Evolutionary conservation across 2,329 filamentous ascomycete species (phyloP).

Genomic region (Intubia oerlemansii): DNA sequence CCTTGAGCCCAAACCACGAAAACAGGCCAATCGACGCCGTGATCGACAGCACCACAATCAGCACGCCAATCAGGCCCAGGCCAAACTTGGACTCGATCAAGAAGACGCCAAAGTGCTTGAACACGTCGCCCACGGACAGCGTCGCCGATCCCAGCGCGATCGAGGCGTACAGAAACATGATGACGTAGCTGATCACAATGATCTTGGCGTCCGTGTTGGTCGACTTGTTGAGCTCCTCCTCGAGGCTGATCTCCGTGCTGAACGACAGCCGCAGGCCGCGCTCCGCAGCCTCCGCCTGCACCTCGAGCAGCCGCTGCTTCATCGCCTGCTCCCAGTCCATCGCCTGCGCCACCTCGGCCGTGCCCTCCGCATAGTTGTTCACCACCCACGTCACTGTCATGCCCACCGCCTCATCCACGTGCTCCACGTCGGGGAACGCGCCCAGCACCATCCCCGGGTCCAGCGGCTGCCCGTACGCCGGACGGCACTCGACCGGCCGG

Average conservation of each 20-base stretch:
- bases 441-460: conserved; percentile 73
- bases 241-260: conserved; percentile 83
- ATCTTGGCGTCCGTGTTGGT: conserved; percentile 98
- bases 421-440: conserved; percentile 43
- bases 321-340: conserved; percentile 80
- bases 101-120: conserved; percentile 63
- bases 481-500: conserved; percentile 67
- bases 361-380: conserved; percentile 61
- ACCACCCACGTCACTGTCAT: conserved; percentile 91
- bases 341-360: conserved; percentile 45
- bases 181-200: conserved; percentile 84
- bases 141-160: conserved; percentile 78
- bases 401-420: conserved; percentile 53
- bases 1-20: conserved; percentile 77
- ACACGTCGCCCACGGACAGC: conserved; percentile 51
- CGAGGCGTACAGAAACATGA: conserved; percentile 97
- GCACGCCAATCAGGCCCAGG: conserved; percentile 78
- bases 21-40: conserved; percentile 88
- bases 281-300: conserved; percentile 57
- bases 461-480: conserved; percentile 74
- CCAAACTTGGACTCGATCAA: conserved; percentile 95
- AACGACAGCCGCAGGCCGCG: conserved; percentile 78
- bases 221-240: conserved; percentile 91
- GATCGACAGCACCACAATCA: conserved; percentile 96
- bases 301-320: conserved; percentile 49